These are phyloP conservation scores for Sporothrix schenckii DNA, from an alignment of 2,329 filamentous ascomycete species.

Conservation along the genomic window DNA sequence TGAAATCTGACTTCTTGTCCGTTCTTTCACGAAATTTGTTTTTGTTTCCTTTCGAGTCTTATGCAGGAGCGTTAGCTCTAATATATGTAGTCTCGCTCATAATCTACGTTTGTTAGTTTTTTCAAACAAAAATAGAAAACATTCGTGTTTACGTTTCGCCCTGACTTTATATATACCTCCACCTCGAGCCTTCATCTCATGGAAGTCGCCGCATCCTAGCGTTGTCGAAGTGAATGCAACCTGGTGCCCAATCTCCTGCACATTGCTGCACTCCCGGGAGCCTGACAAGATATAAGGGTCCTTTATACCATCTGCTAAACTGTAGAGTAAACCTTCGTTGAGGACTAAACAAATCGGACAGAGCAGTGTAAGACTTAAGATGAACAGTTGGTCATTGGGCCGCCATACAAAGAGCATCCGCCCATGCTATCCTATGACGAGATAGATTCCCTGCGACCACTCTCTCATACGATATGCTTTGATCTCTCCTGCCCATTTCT, in stretches of 20 bases:
- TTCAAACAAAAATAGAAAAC: too few relatives aligned
- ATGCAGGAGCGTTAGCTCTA: background rate
- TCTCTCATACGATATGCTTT: too few relatives aligned
- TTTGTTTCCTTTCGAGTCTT: background rate
- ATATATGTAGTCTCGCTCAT: background rate
- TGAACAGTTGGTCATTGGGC: slow-evolving; percentile 22
- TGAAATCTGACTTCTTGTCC: background rate
- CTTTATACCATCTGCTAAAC: too few relatives aligned
- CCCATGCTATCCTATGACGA: background rate
- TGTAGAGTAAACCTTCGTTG: background rate
- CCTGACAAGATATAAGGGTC: slow-evolving; percentile 7
- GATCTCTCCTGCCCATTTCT: too few relatives aligned
- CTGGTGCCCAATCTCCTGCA: slow-evolving; percentile 38
- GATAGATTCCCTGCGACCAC: background rate
- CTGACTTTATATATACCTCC: background rate
- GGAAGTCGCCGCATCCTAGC: background rate
- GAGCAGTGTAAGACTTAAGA: background rate
- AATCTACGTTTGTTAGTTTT: too few relatives aligned
- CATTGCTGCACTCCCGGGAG: slow-evolving; percentile 2
- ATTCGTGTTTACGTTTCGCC: background rate
- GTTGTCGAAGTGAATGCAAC: background rate
- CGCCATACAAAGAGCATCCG: background rate
- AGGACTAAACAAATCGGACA: background rate
- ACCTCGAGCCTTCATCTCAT: background rate
- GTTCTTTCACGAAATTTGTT: background rate